phyloP scores from a whole-genome alignment of 2,329 filamentous ascomycete genomes.

The Clonostachys chloroleuca region DNA sequence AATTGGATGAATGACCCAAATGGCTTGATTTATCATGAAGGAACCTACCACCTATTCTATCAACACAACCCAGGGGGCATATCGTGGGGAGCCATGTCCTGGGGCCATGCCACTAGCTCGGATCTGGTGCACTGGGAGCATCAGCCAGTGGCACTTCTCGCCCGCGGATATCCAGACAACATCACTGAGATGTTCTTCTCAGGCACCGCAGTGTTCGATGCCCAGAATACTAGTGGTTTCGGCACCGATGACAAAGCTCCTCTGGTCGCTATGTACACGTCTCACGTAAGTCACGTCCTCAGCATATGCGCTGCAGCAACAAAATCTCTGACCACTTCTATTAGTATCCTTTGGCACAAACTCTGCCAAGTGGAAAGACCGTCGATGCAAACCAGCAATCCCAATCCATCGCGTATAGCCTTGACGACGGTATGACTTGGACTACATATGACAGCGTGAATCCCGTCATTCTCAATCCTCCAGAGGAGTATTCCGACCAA shows the following conservation, averaged over 20 bases:
- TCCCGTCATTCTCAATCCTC: slow-evolving; percentile 52
- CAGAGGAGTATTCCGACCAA: slow-evolving; percentile 14
- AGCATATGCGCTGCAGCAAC: no score
- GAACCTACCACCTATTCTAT: slow-evolving; percentile 61
- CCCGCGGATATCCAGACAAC: slow-evolving; percentile 30
- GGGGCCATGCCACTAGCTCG: slow-evolving; percentile 60
- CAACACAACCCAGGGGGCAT: slow-evolving; percentile 42
- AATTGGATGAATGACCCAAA: slow-evolving; percentile 61
- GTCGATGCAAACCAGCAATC: slow-evolving; percentile 26
- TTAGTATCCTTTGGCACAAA: slow-evolving; percentile 11
- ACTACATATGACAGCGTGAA: slow-evolving; percentile 49
- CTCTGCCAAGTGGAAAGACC: slow-evolving; percentile 8
- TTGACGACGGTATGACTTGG: slow-evolving; percentile 59
- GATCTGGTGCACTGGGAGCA: slow-evolving; percentile 63
- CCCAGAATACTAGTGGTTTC: slow-evolving; percentile 62
- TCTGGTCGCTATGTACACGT: slow-evolving; percentile 46
- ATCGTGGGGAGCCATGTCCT: slow-evolving; percentile 57
- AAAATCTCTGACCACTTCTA: not conserved
- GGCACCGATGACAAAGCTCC: slow-evolving; percentile 56
- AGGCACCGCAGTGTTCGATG: slow-evolving; percentile 54
- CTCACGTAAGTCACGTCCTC: slow-evolving; percentile 5
- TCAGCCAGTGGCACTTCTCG: slow-evolving; percentile 52
- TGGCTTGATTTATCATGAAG: slow-evolving; percentile 56
- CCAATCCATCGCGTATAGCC: slow-evolving; percentile 58
- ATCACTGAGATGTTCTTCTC: slow-evolving; percentile 41